phyloP scores from a whole-genome alignment of 768 basidiomycete species.

The Gelatoporia subvermispora region DNA sequence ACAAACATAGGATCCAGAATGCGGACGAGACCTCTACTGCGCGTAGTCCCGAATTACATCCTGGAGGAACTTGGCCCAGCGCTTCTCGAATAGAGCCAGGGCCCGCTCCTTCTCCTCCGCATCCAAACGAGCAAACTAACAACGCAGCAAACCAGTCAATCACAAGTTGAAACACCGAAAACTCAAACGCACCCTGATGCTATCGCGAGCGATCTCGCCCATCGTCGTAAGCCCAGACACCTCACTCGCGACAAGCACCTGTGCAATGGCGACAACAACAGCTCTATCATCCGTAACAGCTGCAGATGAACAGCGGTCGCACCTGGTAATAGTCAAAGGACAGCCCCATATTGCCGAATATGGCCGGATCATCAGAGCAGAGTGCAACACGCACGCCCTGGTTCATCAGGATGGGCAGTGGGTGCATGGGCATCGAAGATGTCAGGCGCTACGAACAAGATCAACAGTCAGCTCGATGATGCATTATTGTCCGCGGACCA shows the following conservation, averaged over 20 bases:
- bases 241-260: conserved; percentile 20
- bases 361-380: conserved; percentile 70
- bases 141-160: neutral
- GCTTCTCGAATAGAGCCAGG: conserved; percentile 38
- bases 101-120: conserved; percentile 44
- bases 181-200: conserved; percentile 43
- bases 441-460: conserved; percentile 50
- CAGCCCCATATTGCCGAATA: conserved; percentile 75
- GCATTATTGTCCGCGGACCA: no score
- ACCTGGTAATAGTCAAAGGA: conserved; percentile 80
- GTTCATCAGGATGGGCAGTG: conserved; percentile 65
- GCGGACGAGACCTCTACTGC: no score
- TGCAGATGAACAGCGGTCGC: conserved; percentile 23
- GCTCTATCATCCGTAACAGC: no score
- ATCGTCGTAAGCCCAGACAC: conserved; percentile 53
- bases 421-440: conserved; percentile 78
- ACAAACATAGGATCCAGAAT: no score
- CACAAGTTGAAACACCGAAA: neutral
- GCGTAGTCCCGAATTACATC: conserved; percentile 16
- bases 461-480: no score
- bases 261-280: no score
- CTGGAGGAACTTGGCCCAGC: conserved; percentile 44
- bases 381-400: conserved; percentile 69
- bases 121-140: neutral
- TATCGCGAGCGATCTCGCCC: conserved; percentile 59